Base-by-base conservation (phyloP, 495 filamentous ascomycete species). In the Lasiosphaeria miniovina region DNA sequence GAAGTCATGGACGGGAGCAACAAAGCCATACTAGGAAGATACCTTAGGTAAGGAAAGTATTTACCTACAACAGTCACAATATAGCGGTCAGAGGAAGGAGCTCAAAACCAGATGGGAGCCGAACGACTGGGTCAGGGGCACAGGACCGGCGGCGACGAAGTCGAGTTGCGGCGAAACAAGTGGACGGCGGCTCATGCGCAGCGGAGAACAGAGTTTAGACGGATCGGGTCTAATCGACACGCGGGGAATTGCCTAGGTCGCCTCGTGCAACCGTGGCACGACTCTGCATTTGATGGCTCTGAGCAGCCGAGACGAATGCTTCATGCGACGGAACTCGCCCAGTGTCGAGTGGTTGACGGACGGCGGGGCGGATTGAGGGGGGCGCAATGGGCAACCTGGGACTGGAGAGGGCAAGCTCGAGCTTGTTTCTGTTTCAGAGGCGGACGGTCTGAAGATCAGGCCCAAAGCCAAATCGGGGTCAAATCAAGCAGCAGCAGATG, bases 251-350 rank as follows among this genome's bases (percentile, higher is more conserved):
- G 51, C 17, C 56, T 58, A 12, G 45, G 34, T 49, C 36, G 61
- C 59, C 51, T 63, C 61, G 57, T 32, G 51, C 35, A 49, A 48
- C 52, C 48, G 17, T 14, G 38, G 17, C 15, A 32, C 38, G 31
- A 36, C 12, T 48, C 57, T 36, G 57, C 61, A 63, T 60, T 54
- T 45, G 61, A 58, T 59, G 56, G 57, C 15, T 48, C 41, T 35
- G 15, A 34, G 36, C 35, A 58, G 57, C 58, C 62, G 62, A 57
- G 58, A 54, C 57, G 55, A 24, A 52, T 49, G 62, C 56, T 63
- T 64, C 62, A 64, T 64, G 62, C 62, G 62, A 53, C 53, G 57
- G 40, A 52, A 54, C 52, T 45, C 14, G 45, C 10, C 6, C 34
- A n/a, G n/a, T 17, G 59, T 49, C 36, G 35, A 45, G 35, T 49